Conservation (phyloP, 2,329 filamentous ascomycete species). For the Colletotrichum sp. region DNA sequence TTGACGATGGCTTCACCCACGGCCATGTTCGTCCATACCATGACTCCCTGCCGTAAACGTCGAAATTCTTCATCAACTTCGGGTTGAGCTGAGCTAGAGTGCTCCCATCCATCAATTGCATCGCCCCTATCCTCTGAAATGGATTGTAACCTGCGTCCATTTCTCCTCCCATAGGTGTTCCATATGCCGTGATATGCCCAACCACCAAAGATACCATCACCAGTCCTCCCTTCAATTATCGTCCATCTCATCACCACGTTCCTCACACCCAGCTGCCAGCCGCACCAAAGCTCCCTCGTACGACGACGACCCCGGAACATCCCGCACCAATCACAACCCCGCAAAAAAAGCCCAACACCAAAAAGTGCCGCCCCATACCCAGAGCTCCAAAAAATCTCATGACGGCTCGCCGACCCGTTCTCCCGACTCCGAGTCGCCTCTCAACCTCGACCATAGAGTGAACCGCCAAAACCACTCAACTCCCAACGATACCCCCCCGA, state of each 20-base stretch:
- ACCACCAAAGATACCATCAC: not conserved
- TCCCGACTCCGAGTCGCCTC: not conserved
- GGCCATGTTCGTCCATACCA: not conserved
- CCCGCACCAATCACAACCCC: constrained; percentile 5
- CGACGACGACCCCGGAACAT: not conserved
- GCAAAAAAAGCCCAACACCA: constrained; percentile 2
- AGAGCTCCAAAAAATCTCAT: constrained; percentile 12
- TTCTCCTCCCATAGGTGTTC: accelerated
- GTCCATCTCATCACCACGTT: not conserved
- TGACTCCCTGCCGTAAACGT: not conserved
- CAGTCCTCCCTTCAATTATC: not conserved
- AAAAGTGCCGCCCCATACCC: not conserved
- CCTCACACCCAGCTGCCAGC: not conserved
- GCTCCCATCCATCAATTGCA: not conserved
- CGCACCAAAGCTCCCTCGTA: not conserved
- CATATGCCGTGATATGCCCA: not conserved
- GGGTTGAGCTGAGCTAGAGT: accelerated
- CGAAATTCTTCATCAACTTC: not conserved
- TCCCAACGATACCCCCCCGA: not conserved
- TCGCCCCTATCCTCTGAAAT: not conserved
- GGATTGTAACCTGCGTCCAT: not conserved
- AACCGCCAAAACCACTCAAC: not conserved
- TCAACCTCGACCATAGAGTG: not conserved
- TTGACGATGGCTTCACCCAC: not conserved
- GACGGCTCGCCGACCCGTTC: not conserved